Evolutionary conservation across 345 rosid genomes (phyloP).

Genomic region (Rhodomyrtus tomentosa): DNA sequence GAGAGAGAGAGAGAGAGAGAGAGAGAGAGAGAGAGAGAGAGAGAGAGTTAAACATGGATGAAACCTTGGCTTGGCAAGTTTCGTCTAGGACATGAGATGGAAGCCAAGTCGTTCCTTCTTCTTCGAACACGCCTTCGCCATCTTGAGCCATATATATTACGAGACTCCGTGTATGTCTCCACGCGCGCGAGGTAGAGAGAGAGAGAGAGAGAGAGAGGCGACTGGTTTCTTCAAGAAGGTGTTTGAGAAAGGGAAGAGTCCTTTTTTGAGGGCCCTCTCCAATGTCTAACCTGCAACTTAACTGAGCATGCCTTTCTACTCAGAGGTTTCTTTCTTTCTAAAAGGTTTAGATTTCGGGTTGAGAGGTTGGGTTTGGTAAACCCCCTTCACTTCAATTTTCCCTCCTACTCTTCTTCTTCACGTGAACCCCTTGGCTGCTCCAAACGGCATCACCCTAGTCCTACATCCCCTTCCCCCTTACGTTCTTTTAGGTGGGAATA

Average conservation of each 20-base stretch:
- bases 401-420: slow-evolving; percentile 6
- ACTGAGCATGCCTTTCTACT: slow-evolving; percentile 17
- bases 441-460: background rate
- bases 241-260: slow-evolving; percentile 6
- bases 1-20: background rate
- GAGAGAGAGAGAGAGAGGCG: background rate
- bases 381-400: slow-evolving; percentile 19
- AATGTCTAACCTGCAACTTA: slow-evolving; percentile 70
- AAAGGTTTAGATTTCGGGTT: background rate
- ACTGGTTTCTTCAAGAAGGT: background rate
- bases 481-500: background rate
- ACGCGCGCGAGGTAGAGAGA: background rate
- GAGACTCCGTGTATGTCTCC: background rate
- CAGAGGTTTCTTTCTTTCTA: background rate
- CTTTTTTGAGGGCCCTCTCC: slow-evolving; percentile 17
- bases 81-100: slow-evolving; percentile 44
- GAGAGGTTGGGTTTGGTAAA: slow-evolving; percentile 43
- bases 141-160: slow-evolving; percentile 6
- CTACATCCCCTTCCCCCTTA: background rate
- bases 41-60: background rate
- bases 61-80: slow-evolving; percentile 16
- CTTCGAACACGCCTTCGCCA: slow-evolving; percentile 32
- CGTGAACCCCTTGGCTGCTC: background rate
- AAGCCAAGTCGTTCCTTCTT: slow-evolving; percentile 27
- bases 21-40: background rate